Evolutionary conservation across 805 yeast genomes (phyloP), one percentile per base, ranked within the genome.

Genomic region (Nakazawaea molendinolei): DNA sequence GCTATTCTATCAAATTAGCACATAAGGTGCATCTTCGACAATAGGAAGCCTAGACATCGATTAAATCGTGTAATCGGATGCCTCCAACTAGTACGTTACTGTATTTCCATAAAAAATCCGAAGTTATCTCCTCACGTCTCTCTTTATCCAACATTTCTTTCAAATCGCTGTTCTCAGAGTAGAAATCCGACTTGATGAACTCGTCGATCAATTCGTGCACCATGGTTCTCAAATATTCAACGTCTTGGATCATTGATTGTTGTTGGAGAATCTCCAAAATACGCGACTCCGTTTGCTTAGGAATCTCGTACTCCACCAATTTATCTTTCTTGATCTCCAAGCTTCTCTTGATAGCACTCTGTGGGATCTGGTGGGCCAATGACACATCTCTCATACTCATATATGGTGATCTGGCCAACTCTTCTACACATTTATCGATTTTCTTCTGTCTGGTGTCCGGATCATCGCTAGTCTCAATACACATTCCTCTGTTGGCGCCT

Each of bases 11-110:
- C n/a, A n/a, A n/a, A n/a, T n/a, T n/a, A n/a, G n/a, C n/a, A n/a
- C n/a, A n/a, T n/a, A n/a, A n/a, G n/a, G n/a, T n/a, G n/a, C n/a
- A n/a, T n/a, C n/a, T n/a, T n/a, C n/a, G n/a, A n/a, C n/a, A n/a
- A n/a, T 22, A 8, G 10, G 8, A 22, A 10, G 8, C 23, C 23
- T 22, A 8, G 23, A 8, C 23, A 8, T 28, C 28, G 14, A 33
- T 33, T 20, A 32, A 33, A n/a, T 34, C 48, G 7, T 42, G 45
- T 28, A 49, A 49, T 19, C 32, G 39, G 14, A 49, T 42, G 31
- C 41, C 40, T 15, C 39, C 39, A 26, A 36, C 26, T 4, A 15
- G 24, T 15, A 22, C 27, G 10, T 36, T 18, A 8, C 21, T 17
- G n/a, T 31, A 31, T 9, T 36, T 36, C 23, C 19, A 31, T 9